phyloP scores from a whole-genome alignment of 2,329 filamentous ascomycete species.

The Claviceps purpurea region DNA sequence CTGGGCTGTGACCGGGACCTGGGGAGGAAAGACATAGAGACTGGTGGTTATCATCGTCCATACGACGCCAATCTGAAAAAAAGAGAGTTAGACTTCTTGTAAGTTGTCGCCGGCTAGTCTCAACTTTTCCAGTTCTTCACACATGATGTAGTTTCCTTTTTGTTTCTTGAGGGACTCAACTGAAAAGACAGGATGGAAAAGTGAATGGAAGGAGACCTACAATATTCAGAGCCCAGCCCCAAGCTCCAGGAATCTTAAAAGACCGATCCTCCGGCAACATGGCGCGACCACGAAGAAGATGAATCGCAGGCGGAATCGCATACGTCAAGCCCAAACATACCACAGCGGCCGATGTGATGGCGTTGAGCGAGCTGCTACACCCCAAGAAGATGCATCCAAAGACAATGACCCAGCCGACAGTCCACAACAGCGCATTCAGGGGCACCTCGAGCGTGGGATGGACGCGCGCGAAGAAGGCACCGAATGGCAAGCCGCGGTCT shows the following conservation, averaged over 20 bases:
- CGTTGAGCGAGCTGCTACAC: slow-evolving; percentile 53
- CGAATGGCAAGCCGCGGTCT: slow-evolving; percentile 54
- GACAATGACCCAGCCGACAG: slow-evolving; percentile 46
- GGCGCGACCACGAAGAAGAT: slow-evolving; percentile 50
- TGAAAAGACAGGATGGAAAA: not conserved
- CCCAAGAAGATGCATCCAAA: slow-evolving; percentile 61
- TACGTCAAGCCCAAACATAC: slow-evolving; percentile 63
- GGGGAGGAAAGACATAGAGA: slow-evolving; percentile 62
- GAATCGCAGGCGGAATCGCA: slow-evolving; percentile 59
- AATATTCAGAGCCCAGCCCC: slow-evolving; percentile 24
- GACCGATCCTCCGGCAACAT: slow-evolving; percentile 42
- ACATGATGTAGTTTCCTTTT: not conserved
- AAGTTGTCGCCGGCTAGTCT: not conserved
- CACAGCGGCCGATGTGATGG: slow-evolving; percentile 58
- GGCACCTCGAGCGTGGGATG: slow-evolving; percentile 50
- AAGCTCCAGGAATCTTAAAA: slow-evolving; percentile 22
- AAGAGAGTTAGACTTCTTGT: too few species aligned
- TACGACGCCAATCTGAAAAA: slow-evolving; percentile 33
- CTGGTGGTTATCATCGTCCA: slow-evolving; percentile 61
- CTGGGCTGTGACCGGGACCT: slow-evolving; percentile 45
- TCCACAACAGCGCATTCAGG: slow-evolving; percentile 52
- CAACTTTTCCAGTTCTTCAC: not conserved
- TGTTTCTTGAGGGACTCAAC: too few species aligned
- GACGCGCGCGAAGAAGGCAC: slow-evolving; percentile 45
- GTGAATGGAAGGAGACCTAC: slow-evolving; percentile 3